phyloP scores from a whole-genome alignment of 2,329 filamentous ascomycete species.

The Neonectria punicea region DNA sequence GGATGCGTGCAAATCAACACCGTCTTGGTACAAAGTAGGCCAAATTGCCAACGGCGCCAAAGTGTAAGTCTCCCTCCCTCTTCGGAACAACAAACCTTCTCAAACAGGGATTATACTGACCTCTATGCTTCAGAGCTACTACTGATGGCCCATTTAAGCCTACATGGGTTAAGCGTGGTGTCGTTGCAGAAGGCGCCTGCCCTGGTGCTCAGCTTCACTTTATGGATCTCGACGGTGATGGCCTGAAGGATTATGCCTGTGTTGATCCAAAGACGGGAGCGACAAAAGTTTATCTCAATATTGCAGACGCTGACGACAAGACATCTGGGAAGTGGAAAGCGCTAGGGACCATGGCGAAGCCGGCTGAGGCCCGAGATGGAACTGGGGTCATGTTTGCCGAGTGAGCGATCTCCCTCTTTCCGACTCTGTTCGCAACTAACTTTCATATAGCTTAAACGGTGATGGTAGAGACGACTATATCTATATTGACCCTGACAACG shows the following conservation, averaged over 20 bases:
- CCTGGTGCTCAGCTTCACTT: neutral
- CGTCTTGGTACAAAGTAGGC: slow-evolving; percentile 5
- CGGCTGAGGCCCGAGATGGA: neutral
- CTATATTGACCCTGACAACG: slow-evolving; percentile 5
- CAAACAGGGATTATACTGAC: no score
- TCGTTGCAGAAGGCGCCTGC: slow-evolving; percentile 6
- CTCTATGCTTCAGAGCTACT: neutral
- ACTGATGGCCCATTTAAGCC: neutral
- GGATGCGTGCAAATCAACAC: neutral
- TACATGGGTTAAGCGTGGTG: neutral
- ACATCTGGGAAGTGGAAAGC: slow-evolving; percentile 26
- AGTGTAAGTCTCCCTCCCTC: neutral
- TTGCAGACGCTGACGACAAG: neutral
- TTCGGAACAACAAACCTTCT: no score
- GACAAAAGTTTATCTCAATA: neutral
- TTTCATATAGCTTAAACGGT: slow-evolving; percentile 4
- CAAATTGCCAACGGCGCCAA: slow-evolving; percentile 6
- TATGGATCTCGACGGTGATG: slow-evolving; percentile 17
- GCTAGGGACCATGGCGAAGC: neutral
- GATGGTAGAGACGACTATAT: slow-evolving; percentile 20
- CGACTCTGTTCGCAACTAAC: neutral
- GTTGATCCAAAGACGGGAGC: slow-evolving; percentile 6
- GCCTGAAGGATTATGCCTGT: slow-evolving; percentile 10
- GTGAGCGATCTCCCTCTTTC: neutral
- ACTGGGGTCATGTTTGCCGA: neutral